These are phyloP conservation scores for Gliomastix tumulicola DNA, from an alignment of 2,329 filamentous ascomycete species.

Conservation along the genomic window DNA sequence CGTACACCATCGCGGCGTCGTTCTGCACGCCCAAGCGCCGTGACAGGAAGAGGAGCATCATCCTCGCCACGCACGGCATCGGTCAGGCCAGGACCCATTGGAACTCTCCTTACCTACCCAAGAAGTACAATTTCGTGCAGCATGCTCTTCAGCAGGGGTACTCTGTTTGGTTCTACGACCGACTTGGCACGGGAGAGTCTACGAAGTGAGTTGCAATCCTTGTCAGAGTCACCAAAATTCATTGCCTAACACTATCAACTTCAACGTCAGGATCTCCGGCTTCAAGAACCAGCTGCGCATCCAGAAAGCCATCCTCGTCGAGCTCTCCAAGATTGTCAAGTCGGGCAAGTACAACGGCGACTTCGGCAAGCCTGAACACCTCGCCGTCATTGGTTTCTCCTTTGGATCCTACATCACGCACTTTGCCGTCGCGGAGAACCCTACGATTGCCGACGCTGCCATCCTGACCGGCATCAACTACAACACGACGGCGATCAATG, in stretches of 20 bases:
- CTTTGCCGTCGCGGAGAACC: background rate
- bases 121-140: conserved; percentile 10
- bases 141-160: conserved; percentile 8
- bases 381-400: conserved; percentile 11
- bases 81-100: conserved; percentile 10
- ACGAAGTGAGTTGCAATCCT: background rate
- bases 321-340: conserved; percentile 8
- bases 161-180: conserved; percentile 11
- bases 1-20: conserved; percentile 9
- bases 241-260: background rate
- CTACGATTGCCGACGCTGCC: background rate
- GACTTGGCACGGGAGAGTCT: conserved; percentile 8
- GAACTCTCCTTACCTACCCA: conserved; percentile 9
- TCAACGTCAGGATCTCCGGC: conserved; percentile 6
- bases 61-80: conserved; percentile 8
- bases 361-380: conserved; percentile 7
- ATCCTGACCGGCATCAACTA: conserved; percentile 6
- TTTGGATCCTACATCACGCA: conserved; percentile 9
- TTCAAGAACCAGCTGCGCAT: conserved; percentile 9
- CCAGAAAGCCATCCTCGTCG: conserved; percentile 9
- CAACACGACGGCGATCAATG: conserved; percentile 7
- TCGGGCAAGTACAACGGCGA: conserved; percentile 7
- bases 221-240: too few species aligned
- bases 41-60: conserved; percentile 5
- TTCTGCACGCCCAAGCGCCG: conserved; percentile 8